Conservation (phyloP, 179 eudicot genomes). For the Gypsophila paniculata region DNA sequence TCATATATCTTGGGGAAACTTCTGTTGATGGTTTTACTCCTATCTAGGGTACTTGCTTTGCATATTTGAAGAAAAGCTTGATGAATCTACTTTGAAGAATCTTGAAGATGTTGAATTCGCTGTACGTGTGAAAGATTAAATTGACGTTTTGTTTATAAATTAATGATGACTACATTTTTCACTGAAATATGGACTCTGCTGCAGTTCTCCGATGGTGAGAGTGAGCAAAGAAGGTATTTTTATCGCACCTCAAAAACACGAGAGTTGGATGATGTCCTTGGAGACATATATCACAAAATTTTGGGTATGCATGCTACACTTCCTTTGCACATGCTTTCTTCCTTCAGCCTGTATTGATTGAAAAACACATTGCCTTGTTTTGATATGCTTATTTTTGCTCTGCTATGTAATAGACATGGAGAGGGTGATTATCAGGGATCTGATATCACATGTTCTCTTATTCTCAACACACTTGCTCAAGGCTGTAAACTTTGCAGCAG, state of each 20-base stretch:
- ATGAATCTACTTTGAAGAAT: slow-evolving; percentile 49
- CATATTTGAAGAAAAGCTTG: slow-evolving; percentile 69
- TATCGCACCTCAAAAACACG: slow-evolving; percentile 84
- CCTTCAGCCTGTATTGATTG: too few relatives aligned
- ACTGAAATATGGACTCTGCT: slow-evolving; percentile 20
- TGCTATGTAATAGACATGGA: slow-evolving; percentile 72
- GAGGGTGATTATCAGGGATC: slow-evolving; percentile 90
- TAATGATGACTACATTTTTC: slow-evolving; percentile 4
- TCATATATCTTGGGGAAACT: slow-evolving; percentile 2
- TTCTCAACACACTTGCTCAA: slow-evolving; percentile 63
- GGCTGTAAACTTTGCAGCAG: slow-evolving; percentile 89
- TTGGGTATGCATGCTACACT: slow-evolving; percentile 43
- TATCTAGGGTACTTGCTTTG: slow-evolving; percentile 80
- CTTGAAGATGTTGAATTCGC: slow-evolving; percentile 90
- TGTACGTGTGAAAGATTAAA: slow-evolving; percentile 43
- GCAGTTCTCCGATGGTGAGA: slow-evolving; percentile 85
- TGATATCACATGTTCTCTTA: slow-evolving; percentile 69
- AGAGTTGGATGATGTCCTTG: slow-evolving; percentile 84
- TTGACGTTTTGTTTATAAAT: slow-evolving; percentile 2
- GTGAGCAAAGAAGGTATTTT: slow-evolving; percentile 61
- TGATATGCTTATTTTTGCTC: slow-evolving; percentile 13
- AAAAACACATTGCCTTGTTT: background rate
- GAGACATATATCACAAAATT: slow-evolving; percentile 95
- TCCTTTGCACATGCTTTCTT: slow-evolving; percentile 5
- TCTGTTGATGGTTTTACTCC: slow-evolving; percentile 3